Evolutionary conservation across 768 basidiomycete species (phyloP), one percentile per base, ranked within the genome.

Genomic region (Rhodocollybia butyracea): DNA sequence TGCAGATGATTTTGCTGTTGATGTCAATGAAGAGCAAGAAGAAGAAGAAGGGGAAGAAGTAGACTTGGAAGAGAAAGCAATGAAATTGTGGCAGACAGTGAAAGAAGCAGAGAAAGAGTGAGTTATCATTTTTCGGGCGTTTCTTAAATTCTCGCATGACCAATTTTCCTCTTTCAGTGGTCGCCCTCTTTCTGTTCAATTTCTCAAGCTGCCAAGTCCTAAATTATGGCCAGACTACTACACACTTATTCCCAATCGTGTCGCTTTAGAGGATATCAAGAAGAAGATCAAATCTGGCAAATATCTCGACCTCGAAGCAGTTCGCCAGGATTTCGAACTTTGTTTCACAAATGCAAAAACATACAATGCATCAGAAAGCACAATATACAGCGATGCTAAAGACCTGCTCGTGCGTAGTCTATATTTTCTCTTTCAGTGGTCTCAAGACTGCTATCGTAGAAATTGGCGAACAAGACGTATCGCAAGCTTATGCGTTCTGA

Each of bases 261-360:
- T 97, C 61, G 86, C 91, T 26, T 76, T 97, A 48, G 89, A 92
- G 41, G 91, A 95, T 60, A 93, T 97, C 74, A 92, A 92, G 78
- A 80, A 82, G 62, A 80, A 83, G 63, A 77, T 94, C 26, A 85
- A 88, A 43, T 71, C 73, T 48, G 73, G 76, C 55, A 65, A 59
- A 12, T 94, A 94, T 63, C 60, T 74, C 13, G 80, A 84, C 12
- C 73, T 93, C 43, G 81, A 85, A 47, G 81, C 78, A 10, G 84
- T 91, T 62, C 83, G 79, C 63, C 75, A 76, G 40, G 89, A 90
- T 64, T 81, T 92, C 48, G 89, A 92, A 63, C 73, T 84, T 38
- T 87, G 88, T 65, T 93, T 93, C 65, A 78, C 75, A 62, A 92
- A 93, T 64, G 89, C 89, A 24, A 90, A 89, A 70, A 76, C 80